phyloP scores from a whole-genome alignment of 306 rosid species.

The Medicago arabica region DNA sequence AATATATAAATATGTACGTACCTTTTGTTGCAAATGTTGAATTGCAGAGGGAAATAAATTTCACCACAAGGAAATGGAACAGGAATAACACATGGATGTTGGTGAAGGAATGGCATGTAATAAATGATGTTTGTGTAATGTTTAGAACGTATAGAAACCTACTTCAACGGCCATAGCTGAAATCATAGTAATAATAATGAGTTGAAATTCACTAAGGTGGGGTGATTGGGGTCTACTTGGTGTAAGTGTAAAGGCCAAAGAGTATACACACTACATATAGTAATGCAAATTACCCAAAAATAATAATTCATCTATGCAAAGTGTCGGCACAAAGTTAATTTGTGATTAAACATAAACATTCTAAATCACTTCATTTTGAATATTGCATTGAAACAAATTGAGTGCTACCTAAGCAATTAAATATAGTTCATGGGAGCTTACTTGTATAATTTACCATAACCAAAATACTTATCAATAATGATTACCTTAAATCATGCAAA shows the following conservation, averaged over 20 bases:
- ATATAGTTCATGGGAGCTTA: neutral
- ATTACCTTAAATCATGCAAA: conserved; percentile 53
- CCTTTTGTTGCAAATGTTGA: neutral
- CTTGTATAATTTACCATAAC: conserved; percentile 38
- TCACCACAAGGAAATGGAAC: conserved; percentile 12
- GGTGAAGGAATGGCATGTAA: conserved; percentile 36
- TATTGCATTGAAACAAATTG: too few species aligned
- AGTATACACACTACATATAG: conserved; percentile 25
- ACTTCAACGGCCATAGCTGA: conserved; percentile 36
- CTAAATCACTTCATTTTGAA: conserved; percentile 1
- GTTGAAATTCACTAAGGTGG: conserved; percentile 8
- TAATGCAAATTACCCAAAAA: conserved; percentile 45
- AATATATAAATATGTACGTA: too few species aligned
- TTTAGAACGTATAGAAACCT: conserved; percentile 38
- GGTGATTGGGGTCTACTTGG: conserved; percentile 22
- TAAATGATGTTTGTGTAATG: conserved; percentile 33
- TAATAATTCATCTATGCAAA: conserved; percentile 37
- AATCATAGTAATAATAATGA: neutral
- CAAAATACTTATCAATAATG: conserved; percentile 39
- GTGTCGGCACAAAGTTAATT: conserved; percentile 63
- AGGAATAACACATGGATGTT: conserved; percentile 24
- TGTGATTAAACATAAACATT: conserved; percentile 31
- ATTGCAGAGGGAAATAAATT: conserved; percentile 16
- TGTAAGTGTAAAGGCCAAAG: neutral
- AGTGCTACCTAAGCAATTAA: neutral